Percentiles rank a stretch among this genome's conserved stretches.
phyloP scores from a whole-genome alignment of 495 filamentous ascomycete species.

The Xylaria scruposa region DNA sequence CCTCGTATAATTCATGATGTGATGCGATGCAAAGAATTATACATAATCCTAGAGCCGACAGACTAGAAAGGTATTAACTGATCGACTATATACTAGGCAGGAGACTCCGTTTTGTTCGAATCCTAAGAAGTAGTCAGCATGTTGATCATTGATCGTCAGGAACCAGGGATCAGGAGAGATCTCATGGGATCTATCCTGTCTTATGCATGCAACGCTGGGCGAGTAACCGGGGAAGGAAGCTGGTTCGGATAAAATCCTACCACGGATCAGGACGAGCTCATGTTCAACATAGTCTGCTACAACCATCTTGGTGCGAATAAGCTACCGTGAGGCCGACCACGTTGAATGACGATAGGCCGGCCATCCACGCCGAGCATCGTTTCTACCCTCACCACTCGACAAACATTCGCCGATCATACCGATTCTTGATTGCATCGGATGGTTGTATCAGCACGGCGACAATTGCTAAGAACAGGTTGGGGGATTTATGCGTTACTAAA shows the following conservation, averaged over 20 bases:
- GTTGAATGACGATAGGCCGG: constrained; percentile 11
- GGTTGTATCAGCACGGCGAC: background rate
- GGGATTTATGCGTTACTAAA: constrained; percentile 36
- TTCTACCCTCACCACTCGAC: background rate
- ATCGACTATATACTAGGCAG: background rate
- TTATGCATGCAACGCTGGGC: constrained; percentile 11
- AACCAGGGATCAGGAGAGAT: background rate
- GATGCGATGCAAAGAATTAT: background rate
- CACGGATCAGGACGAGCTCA: background rate
- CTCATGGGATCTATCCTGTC: constrained; percentile 1
- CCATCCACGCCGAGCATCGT: background rate
- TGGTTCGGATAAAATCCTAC: constrained; percentile 2
- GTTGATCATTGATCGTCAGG: background rate
- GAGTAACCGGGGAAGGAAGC: background rate
- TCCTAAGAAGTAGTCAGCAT: background rate
- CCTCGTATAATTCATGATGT: background rate
- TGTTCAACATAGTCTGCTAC: background rate
- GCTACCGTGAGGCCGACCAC: constrained; percentile 9
- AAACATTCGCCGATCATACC: background rate
- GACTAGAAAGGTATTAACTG: background rate
- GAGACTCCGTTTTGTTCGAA: background rate
- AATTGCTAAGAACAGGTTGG: constrained; percentile 6
- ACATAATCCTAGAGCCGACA: background rate
- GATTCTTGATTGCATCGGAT: constrained; percentile 3
- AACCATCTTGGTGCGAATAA: background rate